Evolutionary conservation across 176 grass and related monocot genomes (phyloP).

Genomic region (Hyparrhenia diplandra): DNA sequence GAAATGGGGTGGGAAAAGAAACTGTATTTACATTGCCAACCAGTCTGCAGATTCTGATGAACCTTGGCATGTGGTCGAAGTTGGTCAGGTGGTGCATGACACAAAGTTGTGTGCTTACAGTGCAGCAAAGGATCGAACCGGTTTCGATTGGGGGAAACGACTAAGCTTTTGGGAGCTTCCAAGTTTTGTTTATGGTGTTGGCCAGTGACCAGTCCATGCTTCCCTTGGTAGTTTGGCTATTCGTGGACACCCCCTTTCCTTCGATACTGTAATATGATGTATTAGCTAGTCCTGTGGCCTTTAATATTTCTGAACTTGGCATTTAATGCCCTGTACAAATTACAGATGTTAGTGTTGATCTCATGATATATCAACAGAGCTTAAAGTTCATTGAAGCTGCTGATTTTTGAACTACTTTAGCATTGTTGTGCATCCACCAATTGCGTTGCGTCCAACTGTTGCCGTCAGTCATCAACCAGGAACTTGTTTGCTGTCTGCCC

Average conservation of each 20-base stretch:
- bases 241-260: not conserved
- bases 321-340: not conserved
- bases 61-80: conserved; percentile 3
- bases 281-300: not conserved
- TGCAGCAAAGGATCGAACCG: not conserved
- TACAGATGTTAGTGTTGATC: not conserved
- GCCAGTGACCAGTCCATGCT: not conserved
- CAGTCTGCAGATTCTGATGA: not conserved
- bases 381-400: no score
- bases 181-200: conserved; percentile 13
- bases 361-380: not conserved
- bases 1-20: conserved; percentile 65
- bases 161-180: conserved; percentile 28
- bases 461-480: not conserved
- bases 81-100: conserved; percentile 5
- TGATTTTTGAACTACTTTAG: no score
- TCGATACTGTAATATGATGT: not conserved
- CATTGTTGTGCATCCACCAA: not conserved
- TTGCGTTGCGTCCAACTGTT: not conserved
- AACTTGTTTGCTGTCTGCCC: not conserved
- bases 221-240: not conserved
- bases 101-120: not conserved
- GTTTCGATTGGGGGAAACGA: not conserved
- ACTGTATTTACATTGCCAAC: conserved; percentile 35
- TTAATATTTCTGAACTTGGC: not conserved